Evolutionary conservation across 164 flowering plant species (phyloP), one percentile per base, ranked within the genome.

Genomic region (Nymphaea thermarum): DNA sequence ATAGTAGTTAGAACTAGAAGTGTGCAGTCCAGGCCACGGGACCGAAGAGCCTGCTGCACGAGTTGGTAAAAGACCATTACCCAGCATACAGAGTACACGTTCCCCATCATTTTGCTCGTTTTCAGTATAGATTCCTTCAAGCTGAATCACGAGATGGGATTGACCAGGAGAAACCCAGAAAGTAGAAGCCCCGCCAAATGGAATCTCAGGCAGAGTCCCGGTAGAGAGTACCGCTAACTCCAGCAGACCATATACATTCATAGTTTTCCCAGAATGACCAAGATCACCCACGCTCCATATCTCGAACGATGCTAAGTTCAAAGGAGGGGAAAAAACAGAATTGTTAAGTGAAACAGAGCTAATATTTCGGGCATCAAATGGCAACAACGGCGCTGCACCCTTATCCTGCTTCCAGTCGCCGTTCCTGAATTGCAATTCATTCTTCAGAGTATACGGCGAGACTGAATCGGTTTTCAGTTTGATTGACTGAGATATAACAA

Each of bases 71-170:
- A 81, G 74, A 4, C 93, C 63, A 62, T 41, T 74, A 60, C 97
- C 97, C 72, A 93, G 73, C 82, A 93, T 74, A 70, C 98, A 93
- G 78, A 93, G 41, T 10, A 81, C 81, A 70, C 83, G 79, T 65
- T 85, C 92, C 68, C 96, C 94, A 14, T 78, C 84, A 72, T 84
- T 79, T 53, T 80, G 64, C 69, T 77, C 67, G 0, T 86, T 77
- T 67, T 90, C 98, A 5, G 79, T 71, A 70, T 88, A 90, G 73
- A 89, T 67, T 72, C 98, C 96, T 81, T 93, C 83, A 67, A 93
- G 84, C 5, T 42, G 15, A 64, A 93, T 71, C 2, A 73, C 65
- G 17, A 89, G 80, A 69, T 73, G 78, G 11, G 92, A 79, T 66
- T 78, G 73, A 62, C 90, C 79, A 3, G 85, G 81, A 81, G 77